phyloP scores from a whole-genome alignment of 768 basidiomycete species.

The Pleurotus ostreatus region DNA sequence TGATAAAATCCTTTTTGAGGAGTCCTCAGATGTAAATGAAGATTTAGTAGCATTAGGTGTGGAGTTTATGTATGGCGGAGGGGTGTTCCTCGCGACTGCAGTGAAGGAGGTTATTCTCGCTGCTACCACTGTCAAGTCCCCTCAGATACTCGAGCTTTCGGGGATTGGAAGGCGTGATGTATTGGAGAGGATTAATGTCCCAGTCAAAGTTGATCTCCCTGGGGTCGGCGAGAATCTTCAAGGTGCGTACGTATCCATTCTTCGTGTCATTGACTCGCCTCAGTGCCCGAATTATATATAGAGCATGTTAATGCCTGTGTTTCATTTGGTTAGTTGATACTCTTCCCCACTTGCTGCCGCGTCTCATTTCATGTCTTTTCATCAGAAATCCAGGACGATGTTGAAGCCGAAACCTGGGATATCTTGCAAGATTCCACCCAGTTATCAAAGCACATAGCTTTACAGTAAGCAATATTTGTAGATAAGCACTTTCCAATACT shows the following conservation, averaged over 20 bases:
- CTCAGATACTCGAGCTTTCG: conserved; percentile 5
- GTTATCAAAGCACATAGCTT: not conserved
- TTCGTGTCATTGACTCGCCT: not conserved
- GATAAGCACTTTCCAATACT: not conserved
- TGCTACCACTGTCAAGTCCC: not conserved
- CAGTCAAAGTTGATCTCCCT: conserved; percentile 1
- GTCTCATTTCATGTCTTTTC: not conserved
- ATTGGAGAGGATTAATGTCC: not conserved
- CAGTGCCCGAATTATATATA: not conserved
- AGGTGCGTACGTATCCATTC: not conserved
- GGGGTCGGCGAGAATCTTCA: conserved; percentile 8
- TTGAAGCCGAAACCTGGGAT: not conserved
- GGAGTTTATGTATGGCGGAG: not conserved
- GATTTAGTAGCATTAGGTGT: not conserved
- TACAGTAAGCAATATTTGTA: not conserved
- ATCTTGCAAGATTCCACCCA: not conserved
- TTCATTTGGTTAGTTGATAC: not conserved
- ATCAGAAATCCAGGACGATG: not conserved
- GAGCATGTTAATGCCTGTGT: not conserved
- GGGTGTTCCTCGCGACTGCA: not conserved
- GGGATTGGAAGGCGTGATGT: conserved; percentile 4
- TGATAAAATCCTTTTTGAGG: not conserved
- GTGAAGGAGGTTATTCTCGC: not conserved
- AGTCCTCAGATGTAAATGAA: not conserved
- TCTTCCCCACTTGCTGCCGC: not conserved